Conservation (phyloP, 805 yeast genomes). For the Yamadazyma scolyti region DNA sequence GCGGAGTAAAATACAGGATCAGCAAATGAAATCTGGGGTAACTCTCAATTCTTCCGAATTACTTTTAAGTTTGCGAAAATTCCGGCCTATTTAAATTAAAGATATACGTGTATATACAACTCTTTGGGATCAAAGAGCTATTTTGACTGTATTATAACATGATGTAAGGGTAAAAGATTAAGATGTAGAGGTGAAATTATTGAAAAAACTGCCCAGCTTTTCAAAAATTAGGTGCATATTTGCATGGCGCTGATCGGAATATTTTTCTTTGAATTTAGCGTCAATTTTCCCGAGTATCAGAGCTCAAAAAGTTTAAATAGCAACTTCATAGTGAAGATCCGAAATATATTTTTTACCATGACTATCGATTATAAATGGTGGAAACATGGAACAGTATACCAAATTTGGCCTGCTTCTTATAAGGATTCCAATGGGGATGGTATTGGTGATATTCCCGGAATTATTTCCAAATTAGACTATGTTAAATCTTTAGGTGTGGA, state of each 20-base stretch:
- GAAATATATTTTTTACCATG: conserved; percentile 4
- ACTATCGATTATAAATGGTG: conserved; percentile 38
- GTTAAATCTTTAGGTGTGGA: conserved; percentile 47
- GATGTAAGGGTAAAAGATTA: no score
- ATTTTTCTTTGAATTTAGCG: not conserved
- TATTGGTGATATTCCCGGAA: conserved; percentile 54
- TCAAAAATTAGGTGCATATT: not conserved
- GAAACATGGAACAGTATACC: conserved; percentile 56
- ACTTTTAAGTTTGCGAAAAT: no score
- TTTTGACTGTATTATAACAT: no score
- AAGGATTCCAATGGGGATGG: conserved; percentile 61
- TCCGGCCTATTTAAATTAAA: no score
- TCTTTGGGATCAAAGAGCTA: no score
- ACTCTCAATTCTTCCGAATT: no score
- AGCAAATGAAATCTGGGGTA: no score
- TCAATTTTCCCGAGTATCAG: not conserved
- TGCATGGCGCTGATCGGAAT: no score
- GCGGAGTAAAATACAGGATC: no score
- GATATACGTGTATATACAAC: no score
- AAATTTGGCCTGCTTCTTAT: conserved; percentile 59
- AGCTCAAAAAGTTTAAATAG: no score
- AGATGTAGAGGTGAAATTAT: not conserved
- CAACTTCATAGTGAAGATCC: not conserved
- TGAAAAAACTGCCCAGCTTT: not conserved
- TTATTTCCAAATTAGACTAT: conserved; percentile 49